Base-by-base conservation (phyloP, 441 rosid species). In the Populus hybrid region DNA sequence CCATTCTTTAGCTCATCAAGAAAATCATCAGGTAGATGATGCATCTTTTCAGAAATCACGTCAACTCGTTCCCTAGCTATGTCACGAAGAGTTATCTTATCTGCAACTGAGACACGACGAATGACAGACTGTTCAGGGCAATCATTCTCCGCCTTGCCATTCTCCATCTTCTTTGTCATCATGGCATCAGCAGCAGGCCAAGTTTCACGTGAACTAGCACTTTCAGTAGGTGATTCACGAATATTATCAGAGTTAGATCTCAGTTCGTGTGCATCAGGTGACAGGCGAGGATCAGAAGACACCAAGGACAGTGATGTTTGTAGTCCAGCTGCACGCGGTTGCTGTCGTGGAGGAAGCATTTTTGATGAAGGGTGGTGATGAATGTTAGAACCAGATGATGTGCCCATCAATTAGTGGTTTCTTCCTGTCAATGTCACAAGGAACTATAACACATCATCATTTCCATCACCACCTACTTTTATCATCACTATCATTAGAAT, bases 341-440 rank as follows among this genome's bases (percentile, higher is more conserved):
- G 97, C 74, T 91, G 98, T 24, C 98, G 91, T 32, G 98, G 98
- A 79, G 99, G 98, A 65, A 91, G 84, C 98, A 95, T 94, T 73
- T 72, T 87, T 0, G 87, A 87, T 8, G 88, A 78, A 76, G 85
- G 70, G 76, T 88, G 96, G 65, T 90, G 86, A 82, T 90, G 87
- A 71, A 89, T 86, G 80, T 92, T 89, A 69, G 97, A 93, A 38
- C 96, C 97, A 78, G 97, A 89, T 54, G 95, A 93, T 84, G 97
- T 82, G 68, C 95, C 97, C 98, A 95, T 91, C 78, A 85, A 87
- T 64, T 61, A 82, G 75, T 68, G 72, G 67, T 26, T 71, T 57
- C 26, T 76, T 67, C 35, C 88, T 88, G 85, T 73, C 71, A 40
- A 69, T 21, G 5, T 26, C 68, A 61, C n/a, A 38, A 30, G 4